Percentiles rank a stretch among this genome's conserved stretches.
These are phyloP conservation scores for Citrus sp. DNA, from an alignment of 345 rosid species.

Conservation along the genomic window DNA sequence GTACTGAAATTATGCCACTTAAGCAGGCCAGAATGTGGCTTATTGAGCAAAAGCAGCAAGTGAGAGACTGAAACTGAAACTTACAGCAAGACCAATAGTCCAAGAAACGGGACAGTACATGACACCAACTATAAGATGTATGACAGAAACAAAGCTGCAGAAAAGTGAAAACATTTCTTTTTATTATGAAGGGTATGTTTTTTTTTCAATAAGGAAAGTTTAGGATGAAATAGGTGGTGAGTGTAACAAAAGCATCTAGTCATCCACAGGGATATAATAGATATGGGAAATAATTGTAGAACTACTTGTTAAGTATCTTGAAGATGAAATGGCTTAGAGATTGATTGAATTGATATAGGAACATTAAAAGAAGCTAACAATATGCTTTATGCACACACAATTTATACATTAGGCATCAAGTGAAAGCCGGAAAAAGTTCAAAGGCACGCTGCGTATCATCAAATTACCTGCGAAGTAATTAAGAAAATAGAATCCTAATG, in stretches of 20 bases:
- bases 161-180: neutral
- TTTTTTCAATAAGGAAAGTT: too few relatives aligned
- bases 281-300: constrained; percentile 54
- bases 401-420: too few relatives aligned
- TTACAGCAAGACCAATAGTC: constrained; percentile 45
- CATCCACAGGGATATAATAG: neutral
- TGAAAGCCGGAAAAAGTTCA: too few relatives aligned
- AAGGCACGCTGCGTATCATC: too few relatives aligned
- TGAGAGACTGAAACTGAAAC: constrained; percentile 6
- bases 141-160: neutral
- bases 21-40: too few relatives aligned
- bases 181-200: neutral
- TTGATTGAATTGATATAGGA: too few relatives aligned
- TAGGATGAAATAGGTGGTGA: neutral
- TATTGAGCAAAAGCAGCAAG: too few relatives aligned
- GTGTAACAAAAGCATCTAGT: neutral
- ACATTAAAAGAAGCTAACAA: too few relatives aligned
- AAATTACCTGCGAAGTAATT: too few relatives aligned
- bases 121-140: constrained; percentile 45
- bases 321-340: constrained; percentile 24
- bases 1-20: too few relatives aligned
- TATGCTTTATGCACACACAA: too few relatives aligned
- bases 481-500: too few relatives aligned
- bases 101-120: constrained; percentile 36
- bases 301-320: constrained; percentile 51